Evolutionary conservation across 371 early-diverging fungal species (phyloP).

Genomic region (Vairimorpha apis): DNA sequence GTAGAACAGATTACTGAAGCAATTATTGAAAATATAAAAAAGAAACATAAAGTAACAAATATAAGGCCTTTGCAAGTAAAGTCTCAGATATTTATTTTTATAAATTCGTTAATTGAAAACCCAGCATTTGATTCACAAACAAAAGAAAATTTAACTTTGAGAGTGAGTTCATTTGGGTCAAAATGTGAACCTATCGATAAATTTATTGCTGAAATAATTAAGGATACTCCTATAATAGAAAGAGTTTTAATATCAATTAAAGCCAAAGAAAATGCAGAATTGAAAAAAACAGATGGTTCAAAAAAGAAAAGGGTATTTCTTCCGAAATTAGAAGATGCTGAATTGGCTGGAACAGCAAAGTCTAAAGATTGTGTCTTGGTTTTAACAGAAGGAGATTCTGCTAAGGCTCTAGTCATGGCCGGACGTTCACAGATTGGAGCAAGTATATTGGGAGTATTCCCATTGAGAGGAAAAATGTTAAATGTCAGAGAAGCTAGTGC

Average conservation of each 20-base stretch:
- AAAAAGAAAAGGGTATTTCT: constrained; percentile 70
- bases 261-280: constrained; percentile 72
- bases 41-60: constrained; percentile 67
- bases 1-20: constrained; percentile 76
- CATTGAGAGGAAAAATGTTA: constrained; percentile 90
- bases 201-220: constrained; percentile 71
- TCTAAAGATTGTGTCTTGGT: constrained; percentile 84
- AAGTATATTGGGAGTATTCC: constrained; percentile 91
- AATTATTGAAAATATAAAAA: constrained; percentile 70
- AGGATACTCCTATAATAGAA: constrained; percentile 75
- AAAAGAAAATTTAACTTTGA: constrained; percentile 89
- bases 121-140: constrained; percentile 98
- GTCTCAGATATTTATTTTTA: constrained; percentile 81
- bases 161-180: constrained; percentile 75
- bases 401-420: constrained; percentile 84
- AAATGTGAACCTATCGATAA: constrained; percentile 71
- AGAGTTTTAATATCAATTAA: constrained; percentile 71
- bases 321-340: constrained; percentile 93
- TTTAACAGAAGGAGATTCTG: constrained; percentile 98
- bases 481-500: constrained; percentile 88
- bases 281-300: constrained; percentile 85
- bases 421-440: constrained; percentile 87
- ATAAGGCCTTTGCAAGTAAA: constrained; percentile 80
- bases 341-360: constrained; percentile 76
- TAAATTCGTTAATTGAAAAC: constrained; percentile 92